These are phyloP conservation scores for Linderniella brevidens DNA, from an alignment of 257 asterid genomes.

Conservation along the genomic window DNA sequence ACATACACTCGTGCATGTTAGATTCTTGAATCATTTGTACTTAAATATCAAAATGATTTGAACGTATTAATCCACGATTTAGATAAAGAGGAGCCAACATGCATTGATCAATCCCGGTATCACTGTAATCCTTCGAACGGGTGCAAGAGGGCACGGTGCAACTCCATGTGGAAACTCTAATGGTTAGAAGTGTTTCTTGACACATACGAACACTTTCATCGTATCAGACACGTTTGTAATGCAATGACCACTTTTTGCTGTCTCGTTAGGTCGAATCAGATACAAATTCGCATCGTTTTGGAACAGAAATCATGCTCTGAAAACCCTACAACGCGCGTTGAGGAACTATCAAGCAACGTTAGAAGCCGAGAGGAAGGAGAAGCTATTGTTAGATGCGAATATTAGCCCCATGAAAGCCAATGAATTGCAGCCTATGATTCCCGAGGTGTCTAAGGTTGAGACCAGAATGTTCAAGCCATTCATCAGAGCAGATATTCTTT, in stretches of 20 bases:
- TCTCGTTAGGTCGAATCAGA: constrained; percentile 68
- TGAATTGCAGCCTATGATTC: constrained; percentile 21
- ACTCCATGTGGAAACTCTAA: constrained; percentile 78
- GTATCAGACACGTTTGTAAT: constrained; percentile 8
- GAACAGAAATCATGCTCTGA: constrained; percentile 75
- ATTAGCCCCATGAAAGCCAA: constrained; percentile 40
- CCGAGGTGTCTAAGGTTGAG: constrained; percentile 29
- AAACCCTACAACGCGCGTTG: constrained; percentile 47
- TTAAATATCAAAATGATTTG: constrained; percentile 11
- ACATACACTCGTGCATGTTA: constrained; percentile 9
- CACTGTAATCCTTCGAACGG: constrained; percentile 62
- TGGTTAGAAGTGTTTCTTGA: constrained; percentile 34
- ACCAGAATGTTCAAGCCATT: constrained; percentile 44
- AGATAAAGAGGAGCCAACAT: constrained; percentile 87
- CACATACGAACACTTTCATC: background rate
- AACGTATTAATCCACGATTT: constrained; percentile 13
- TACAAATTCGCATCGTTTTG: constrained; percentile 97
- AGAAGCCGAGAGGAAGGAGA: constrained; percentile 82
- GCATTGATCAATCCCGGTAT: constrained; percentile 83
- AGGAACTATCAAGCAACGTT: constrained; percentile 41
- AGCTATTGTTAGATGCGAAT: constrained; percentile 23
- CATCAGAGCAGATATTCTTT: constrained; percentile 71
- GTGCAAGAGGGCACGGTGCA: constrained; percentile 88
- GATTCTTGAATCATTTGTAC: constrained; percentile 11
- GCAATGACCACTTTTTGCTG: background rate